Percentiles rank a stretch among this genome's conserved stretches.
These are phyloP conservation scores for Boletus insuetus DNA, from an alignment of 768 basidiomycete species.

Conservation along the genomic window DNA sequence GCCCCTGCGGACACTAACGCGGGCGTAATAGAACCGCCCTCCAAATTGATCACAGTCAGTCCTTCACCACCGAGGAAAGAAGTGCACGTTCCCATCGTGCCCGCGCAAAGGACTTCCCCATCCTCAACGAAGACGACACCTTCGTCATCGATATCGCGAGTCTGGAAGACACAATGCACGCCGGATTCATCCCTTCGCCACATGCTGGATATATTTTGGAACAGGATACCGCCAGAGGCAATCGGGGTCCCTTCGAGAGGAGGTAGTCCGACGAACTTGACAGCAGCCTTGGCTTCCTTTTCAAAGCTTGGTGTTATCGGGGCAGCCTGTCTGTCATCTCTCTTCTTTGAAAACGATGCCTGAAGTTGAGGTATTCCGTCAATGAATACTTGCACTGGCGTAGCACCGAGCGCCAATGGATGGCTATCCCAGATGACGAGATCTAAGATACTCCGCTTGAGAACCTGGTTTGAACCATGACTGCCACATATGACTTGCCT, in stretches of 20 bases:
- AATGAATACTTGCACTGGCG: constrained; percentile 77
- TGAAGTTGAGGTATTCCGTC: constrained; percentile 73
- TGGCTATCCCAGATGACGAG: constrained; percentile 70
- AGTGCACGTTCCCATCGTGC: constrained; percentile 15
- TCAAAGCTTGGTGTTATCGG: constrained; percentile 59
- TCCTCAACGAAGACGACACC: constrained; percentile 45
- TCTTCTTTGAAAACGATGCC: constrained; percentile 42
- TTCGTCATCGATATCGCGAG: constrained; percentile 11
- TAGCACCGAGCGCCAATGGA: constrained; percentile 75
- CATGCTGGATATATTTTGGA: constrained; percentile 51
- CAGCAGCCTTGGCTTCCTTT: constrained; percentile 52
- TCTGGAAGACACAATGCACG: constrained; percentile 16
- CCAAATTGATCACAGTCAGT: constrained; percentile 42
- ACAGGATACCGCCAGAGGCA: constrained; percentile 41
- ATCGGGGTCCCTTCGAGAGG: constrained; percentile 47
- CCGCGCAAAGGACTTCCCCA: constrained; percentile 54
- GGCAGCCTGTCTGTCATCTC: constrained; percentile 44
- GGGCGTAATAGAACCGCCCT: constrained; percentile 60
- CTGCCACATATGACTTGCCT: constrained; percentile 19
- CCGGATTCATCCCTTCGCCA: constrained; percentile 22
- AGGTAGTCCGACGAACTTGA: constrained; percentile 67
- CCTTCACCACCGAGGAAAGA: constrained; percentile 9
- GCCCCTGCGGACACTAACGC: constrained; percentile 67
- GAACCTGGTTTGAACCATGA: neutral
- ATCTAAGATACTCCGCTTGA: constrained; percentile 31